These are phyloP conservation scores for Termitomyces sp. DNA, from an alignment of 768 basidiomycete species.

Conservation along the genomic window DNA sequence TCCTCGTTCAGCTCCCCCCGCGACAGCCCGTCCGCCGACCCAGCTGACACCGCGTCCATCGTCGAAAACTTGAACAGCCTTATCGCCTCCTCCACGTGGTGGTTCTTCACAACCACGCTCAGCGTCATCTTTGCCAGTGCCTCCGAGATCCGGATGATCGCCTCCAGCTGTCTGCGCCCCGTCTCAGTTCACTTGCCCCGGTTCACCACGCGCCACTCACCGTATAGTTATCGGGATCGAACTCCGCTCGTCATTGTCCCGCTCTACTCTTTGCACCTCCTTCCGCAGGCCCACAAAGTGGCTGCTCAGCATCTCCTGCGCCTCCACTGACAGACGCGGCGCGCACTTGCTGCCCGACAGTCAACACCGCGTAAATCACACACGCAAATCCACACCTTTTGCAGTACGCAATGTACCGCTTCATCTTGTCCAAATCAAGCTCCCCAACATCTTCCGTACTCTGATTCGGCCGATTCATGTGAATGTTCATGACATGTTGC, in stretches of 20 bases:
- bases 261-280: constrained; percentile 92
- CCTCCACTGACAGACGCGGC: constrained; percentile 87
- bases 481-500: constrained; percentile 96
- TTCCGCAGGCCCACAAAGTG: constrained; percentile 92
- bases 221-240: constrained; percentile 98
- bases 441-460: constrained; percentile 69
- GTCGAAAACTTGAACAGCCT: constrained; percentile 98
- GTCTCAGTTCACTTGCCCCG: neutral
- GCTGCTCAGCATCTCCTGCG: constrained; percentile 93
- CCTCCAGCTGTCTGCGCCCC: constrained; percentile 77
- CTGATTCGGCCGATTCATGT: constrained; percentile 87
- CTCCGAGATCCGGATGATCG: constrained; percentile 98
- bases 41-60: constrained; percentile 97
- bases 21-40: constrained; percentile 88
- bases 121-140: constrained; percentile 93
- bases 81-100: constrained; percentile 97
- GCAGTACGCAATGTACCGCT: constrained; percentile 93
- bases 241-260: constrained; percentile 94
- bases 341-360: constrained; percentile 77
- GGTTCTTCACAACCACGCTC: constrained; percentile 76
- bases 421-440: constrained; percentile 97
- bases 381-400: constrained; percentile 58
- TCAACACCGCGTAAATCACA: neutral
- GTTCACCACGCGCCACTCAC: constrained; percentile 36
- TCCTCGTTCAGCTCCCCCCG: constrained; percentile 92